Conservation (phyloP, 2,329 filamentous ascomycete species). For the Ceratocystis harringtonii region DNA sequence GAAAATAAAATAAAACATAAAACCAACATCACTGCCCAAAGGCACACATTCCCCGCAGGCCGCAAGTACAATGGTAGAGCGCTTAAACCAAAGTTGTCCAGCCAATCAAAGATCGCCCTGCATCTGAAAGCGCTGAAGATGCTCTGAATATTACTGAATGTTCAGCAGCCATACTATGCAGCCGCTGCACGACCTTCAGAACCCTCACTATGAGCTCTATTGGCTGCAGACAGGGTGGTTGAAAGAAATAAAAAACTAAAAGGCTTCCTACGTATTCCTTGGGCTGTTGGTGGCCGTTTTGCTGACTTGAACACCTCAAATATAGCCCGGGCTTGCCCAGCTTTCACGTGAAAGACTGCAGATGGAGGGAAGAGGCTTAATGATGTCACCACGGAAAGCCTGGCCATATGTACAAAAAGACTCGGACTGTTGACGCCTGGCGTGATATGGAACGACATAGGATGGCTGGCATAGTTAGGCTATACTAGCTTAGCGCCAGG, state of each 20-base stretch:
- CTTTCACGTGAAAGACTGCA: no score
- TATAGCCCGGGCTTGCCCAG: no score
- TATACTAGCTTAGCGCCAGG: no score
- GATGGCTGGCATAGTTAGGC: no score
- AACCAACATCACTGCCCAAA: slow-evolving; percentile 23
- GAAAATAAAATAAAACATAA: not conserved
- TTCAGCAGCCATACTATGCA: not conserved
- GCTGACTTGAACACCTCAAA: no score
- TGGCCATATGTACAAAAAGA: no score
- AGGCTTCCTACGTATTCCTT: no score
- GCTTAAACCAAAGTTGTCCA: not conserved
- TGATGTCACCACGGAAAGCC: not conserved
- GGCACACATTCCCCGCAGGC: no score
- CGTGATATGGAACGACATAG: not conserved
- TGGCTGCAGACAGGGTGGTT: no score
- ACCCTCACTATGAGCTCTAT: no score
- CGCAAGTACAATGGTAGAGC: not conserved
- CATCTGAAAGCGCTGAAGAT: not conserved
- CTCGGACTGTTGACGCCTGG: not conserved
- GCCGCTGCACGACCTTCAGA: not conserved
- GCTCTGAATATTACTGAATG: not conserved
- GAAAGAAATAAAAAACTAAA: no score
- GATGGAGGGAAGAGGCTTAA: not conserved
- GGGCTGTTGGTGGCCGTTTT: no score
- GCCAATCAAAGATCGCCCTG: not conserved